These are phyloP conservation scores for Hemerocallis citrina DNA, from an alignment of 106 monocot genomes.

Conservation along the genomic window DNA sequence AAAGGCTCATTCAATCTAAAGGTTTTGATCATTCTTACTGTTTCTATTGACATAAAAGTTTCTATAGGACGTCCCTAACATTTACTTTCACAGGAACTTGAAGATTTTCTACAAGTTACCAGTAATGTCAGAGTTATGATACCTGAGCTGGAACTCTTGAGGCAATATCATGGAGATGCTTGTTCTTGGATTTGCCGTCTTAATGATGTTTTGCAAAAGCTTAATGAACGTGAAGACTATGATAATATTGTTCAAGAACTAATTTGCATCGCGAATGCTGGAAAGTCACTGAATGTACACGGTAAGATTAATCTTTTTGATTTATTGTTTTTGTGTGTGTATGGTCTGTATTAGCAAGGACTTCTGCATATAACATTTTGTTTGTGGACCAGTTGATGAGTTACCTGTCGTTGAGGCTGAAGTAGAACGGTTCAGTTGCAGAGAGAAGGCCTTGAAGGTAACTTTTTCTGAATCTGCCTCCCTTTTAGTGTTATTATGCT, in stretches of 20 bases:
- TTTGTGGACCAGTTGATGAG: conserved; percentile 55
- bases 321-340: neutral
- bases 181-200: conserved; percentile 35
- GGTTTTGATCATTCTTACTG: conserved; percentile 27
- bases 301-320: conserved; percentile 20
- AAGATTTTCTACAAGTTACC: conserved; percentile 34
- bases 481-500: too few species aligned
- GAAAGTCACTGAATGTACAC: conserved; percentile 36
- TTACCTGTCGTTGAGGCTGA: conserved; percentile 44
- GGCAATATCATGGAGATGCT: conserved; percentile 40
- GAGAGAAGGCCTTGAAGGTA: conserved; percentile 54
- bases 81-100: conserved; percentile 46
- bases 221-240: conserved; percentile 34
- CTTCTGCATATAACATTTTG: neutral
- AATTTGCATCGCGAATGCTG: conserved; percentile 34
- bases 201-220: conserved; percentile 28
- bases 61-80: neutral
- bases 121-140: conserved; percentile 33
- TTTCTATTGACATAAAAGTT: neutral
- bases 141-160: conserved; percentile 58
- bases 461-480: neutral
- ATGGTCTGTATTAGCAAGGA: neutral
- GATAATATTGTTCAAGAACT: conserved; percentile 49
- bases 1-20: conserved; percentile 31
- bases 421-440: conserved; percentile 41